Evolutionary conservation across 805 yeast species (phyloP), one percentile per base, ranked within the genome.

Genomic region (Candida yuanshanica): DNA sequence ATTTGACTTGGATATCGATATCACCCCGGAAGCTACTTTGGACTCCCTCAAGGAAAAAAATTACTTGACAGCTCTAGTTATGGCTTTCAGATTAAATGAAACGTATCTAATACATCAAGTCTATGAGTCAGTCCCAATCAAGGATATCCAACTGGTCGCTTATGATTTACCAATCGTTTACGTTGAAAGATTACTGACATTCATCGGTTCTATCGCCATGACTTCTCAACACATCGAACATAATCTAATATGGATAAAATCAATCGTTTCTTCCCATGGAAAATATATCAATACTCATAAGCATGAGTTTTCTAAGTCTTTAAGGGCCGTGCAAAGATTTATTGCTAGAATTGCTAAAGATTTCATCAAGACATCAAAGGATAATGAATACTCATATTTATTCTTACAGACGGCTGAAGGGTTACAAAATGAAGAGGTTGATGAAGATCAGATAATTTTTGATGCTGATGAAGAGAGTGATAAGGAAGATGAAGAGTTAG

Each of bases 1-100:
- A 25, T 87, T 87, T 59, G 98, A 93, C 60, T 72, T 93, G 57
- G 98, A 91, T 58, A 69, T 89, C 36, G 98, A 93, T 53, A 79
- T 91, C 22, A 93, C 99, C 0, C 95, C 96, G 1, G 84, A 78
- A 35, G 67, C 84, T 5, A 82, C 89, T 0, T 43, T 77, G 25
- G 82, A 77, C 41, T 74, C 79, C 7, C 65, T 90, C 33, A 50
- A 65, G 7, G 82, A 79, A 37, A 68, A 66, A 42, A 65, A 71
- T 32, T 87, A 79, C 59, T 66, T 90, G 51, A 76, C 77, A 32
- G 91, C 97, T 0, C 63, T 91, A 43, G 85, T 90, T 12, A 89
- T 93, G 97, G 78, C 97, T 0, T 89, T 93, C 73, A 74, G 99
- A 61, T 72, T 93, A 45, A 93, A 93, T 58, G 99, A 93, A 58